phyloP scores from a whole-genome alignment of 75 land plant species.

The Cunninghamia lanceolata region DNA sequence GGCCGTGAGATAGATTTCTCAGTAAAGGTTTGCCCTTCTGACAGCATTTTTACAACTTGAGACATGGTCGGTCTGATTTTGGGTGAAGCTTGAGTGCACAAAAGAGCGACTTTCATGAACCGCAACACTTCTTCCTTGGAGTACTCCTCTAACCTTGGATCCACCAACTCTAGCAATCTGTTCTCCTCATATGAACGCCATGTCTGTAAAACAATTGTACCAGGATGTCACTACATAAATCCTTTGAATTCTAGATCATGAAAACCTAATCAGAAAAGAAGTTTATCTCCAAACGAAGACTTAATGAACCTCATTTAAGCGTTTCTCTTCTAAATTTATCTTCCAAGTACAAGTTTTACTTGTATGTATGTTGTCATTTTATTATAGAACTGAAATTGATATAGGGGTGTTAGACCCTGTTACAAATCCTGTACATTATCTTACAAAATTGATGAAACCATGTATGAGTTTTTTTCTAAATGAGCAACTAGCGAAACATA shows the following conservation, averaged over 20 bases:
- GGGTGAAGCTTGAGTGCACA: slow-evolving; percentile 66
- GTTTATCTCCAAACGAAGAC: too few species aligned
- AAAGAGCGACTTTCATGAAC: slow-evolving; percentile 51
- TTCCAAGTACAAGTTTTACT: too few species aligned
- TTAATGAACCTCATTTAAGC: not conserved
- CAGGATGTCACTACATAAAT: not conserved
- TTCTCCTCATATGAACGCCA: slow-evolving; percentile 62
- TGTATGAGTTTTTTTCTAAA: too few species aligned
- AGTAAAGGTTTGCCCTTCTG: slow-evolving; percentile 31
- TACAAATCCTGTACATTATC: too few species aligned
- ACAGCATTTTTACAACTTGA: slow-evolving; percentile 59
- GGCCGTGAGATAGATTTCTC: slow-evolving; percentile 56
- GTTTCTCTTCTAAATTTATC: not conserved
- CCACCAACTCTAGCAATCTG: slow-evolving; percentile 45
- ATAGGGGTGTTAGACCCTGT: not conserved
- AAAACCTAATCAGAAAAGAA: not conserved
- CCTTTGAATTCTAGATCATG: not conserved
- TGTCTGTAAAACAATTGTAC: slow-evolving; percentile 10
- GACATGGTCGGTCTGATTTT: slow-evolving; percentile 52
- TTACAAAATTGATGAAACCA: not conserved
- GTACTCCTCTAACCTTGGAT: slow-evolving; percentile 37
- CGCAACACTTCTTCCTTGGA: slow-evolving; percentile 43
- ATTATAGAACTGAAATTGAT: not conserved
- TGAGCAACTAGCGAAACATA: too few species aligned
- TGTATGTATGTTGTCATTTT: too few species aligned